Base-by-base conservation (phyloP, 23 red algal species). In the Gracilaria vermiculophylla region DNA sequence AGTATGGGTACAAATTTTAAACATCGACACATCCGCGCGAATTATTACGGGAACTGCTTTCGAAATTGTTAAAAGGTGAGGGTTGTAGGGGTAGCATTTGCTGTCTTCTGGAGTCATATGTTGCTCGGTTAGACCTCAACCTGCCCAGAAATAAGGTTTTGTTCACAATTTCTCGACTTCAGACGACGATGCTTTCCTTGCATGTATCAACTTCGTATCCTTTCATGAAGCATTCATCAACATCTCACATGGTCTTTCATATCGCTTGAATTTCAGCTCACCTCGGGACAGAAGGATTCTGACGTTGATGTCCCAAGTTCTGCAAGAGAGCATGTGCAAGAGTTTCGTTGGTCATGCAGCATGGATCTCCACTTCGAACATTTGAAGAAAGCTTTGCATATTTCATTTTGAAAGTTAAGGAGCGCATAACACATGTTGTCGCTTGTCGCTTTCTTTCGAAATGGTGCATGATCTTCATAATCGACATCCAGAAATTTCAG, bases 351-450 rank as follows among this genome's bases (percentile, higher is more conserved):
- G 27, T 89, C 85, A 48, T 89, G 61, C 15, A 89, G 49, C 50
- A 89, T 54, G n/a, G 69, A 42, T 34, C 85, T 72, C 69, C 72
- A 89, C 40, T 50, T 52, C 0, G 55, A 61, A 76, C 85, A 89
- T 1, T 51, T 29, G 45, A 72, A 89, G 45, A 89, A 89, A 9
- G 62, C 70, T n/a, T 44, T 32, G 72, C 85, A 89, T 49, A 89
- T 53, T 19, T 89, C 85, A 20, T 80, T 15, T 70, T 78, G 47
- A 43, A 70, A 76, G 57, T 89, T 89, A 16, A 53, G 19, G 12
- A 89, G 65, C 4, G 72, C 85, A 47, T 89, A 64, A 51, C 85
- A 89, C 85, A 89, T 72, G 27, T 74, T 76, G 24, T 89, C 85
- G 33, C 54, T 65, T 15, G 85, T 89, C 5, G 85, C 85, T 65